phyloP scores from a whole-genome alignment of 1,284 basidiomycete species.

The Entoloma clypeatum region DNA sequence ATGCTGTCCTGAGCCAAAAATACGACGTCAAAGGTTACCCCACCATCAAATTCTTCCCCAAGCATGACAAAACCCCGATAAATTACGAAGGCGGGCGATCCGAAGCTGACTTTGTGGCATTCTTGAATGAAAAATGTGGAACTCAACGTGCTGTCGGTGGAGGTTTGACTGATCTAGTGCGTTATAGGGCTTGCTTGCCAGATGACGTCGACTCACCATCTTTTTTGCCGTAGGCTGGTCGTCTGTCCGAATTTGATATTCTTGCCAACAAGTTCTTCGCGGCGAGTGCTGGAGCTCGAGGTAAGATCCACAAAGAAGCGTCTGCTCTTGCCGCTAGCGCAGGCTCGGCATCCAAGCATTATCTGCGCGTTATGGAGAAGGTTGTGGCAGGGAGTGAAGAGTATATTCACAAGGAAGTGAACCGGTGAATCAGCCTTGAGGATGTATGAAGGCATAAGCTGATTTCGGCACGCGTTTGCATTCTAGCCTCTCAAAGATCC shows the following conservation, averaged over 20 bases:
- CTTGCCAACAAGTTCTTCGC: slow-evolving; percentile 78
- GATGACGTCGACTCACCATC: slow-evolving; percentile 6
- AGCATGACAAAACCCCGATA: slow-evolving; percentile 56
- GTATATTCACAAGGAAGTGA: slow-evolving; percentile 86
- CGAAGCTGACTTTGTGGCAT: slow-evolving; percentile 67
- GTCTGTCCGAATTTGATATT: slow-evolving; percentile 72
- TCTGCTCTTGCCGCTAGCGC: slow-evolving; percentile 40
- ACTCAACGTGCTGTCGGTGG: slow-evolving; percentile 83
- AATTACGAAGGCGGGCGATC: slow-evolving; percentile 67
- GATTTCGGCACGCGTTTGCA: slow-evolving; percentile 9
- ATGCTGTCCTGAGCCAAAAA: slow-evolving; percentile 70
- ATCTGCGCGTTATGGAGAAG: slow-evolving; percentile 91
- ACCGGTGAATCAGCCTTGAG: slow-evolving; percentile 53
- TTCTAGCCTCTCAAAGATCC: slow-evolving; percentile 60
- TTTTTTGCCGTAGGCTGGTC: slow-evolving; percentile 61
- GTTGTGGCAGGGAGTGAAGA: slow-evolving; percentile 66
- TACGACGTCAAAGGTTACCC: slow-evolving; percentile 81
- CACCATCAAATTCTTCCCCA: slow-evolving; percentile 94
- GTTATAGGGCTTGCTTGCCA: slow-evolving; percentile 18
- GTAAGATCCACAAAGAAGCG: slow-evolving; percentile 65
- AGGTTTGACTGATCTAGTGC: slow-evolving; percentile 68
- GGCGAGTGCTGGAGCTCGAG: slow-evolving; percentile 52
- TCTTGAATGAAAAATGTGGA: slow-evolving; percentile 86
- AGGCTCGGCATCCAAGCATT: slow-evolving; percentile 69
- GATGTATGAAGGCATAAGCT: slow-evolving; percentile 13